Conservation (phyloP, 176 grass and related monocot species). For the Zea luxurians region DNA sequence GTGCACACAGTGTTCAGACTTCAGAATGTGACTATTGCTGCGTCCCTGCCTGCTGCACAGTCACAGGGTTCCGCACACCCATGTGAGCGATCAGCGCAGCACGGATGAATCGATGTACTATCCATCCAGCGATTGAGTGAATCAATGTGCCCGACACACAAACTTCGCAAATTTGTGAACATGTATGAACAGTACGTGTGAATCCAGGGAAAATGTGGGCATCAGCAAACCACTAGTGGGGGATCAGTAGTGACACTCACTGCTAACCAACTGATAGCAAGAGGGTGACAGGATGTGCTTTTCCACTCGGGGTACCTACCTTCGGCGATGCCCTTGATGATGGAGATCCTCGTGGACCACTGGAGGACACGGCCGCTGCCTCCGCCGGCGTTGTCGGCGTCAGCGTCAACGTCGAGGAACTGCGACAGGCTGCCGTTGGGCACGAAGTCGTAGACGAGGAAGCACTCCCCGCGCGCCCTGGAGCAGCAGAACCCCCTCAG, state of each 20-base stretch:
- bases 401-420: conserved; percentile 63
- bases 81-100: conserved; percentile 35
- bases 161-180: conserved; percentile 8
- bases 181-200: no score
- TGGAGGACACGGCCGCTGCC: conserved; percentile 41
- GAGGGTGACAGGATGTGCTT: no score
- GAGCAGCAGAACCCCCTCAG: conserved; percentile 91
- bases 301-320: conserved; percentile 36
- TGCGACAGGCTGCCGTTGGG: conserved; percentile 70
- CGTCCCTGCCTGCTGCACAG: not conserved
- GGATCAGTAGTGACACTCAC: no score
- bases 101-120: not conserved
- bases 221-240: no score
- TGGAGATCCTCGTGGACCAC: conserved; percentile 79
- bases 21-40: conserved; percentile 20
- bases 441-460: conserved; percentile 86
- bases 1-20: conserved; percentile 13
- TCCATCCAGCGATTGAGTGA: no score
- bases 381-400: not conserved
- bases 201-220: no score
- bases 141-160: not conserved
- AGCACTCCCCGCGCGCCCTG: conserved; percentile 81
- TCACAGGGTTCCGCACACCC: conserved; percentile 11
- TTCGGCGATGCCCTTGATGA: conserved; percentile 90
- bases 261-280: no score